Conservation (phyloP, 2,329 filamentous ascomycete species). For the Coccinonectria pachysandricola region DNA sequence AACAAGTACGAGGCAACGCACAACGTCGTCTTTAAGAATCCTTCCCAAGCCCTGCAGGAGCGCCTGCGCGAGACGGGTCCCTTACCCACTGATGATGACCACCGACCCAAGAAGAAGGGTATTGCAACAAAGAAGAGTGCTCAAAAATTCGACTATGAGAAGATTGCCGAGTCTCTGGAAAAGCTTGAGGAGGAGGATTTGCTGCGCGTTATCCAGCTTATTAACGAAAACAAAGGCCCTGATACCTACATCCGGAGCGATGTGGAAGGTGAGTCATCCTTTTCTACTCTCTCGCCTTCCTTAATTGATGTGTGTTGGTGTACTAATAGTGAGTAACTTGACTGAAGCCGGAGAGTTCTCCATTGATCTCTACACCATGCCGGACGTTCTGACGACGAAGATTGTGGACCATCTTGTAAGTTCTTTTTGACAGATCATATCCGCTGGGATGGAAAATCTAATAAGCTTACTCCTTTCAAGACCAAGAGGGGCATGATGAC, state of each 20-base stretch:
- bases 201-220: constrained; percentile 90
- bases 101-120: constrained; percentile 48
- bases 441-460: too few relatives aligned
- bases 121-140: constrained; percentile 68
- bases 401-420: constrained; percentile 77
- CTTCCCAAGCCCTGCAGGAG: constrained; percentile 73
- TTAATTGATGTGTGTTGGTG: constrained; percentile 22
- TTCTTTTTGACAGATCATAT: too few relatives aligned
- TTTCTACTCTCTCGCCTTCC: constrained; percentile 8
- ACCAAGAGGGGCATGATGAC: constrained; percentile 32
- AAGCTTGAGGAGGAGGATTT: constrained; percentile 89
- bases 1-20: constrained; percentile 77
- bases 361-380: constrained; percentile 95
- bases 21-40: constrained; percentile 80
- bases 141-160: constrained; percentile 76
- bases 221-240: constrained; percentile 90
- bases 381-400: constrained; percentile 79
- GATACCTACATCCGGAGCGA: constrained; percentile 98
- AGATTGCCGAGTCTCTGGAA: constrained; percentile 83
- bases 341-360: constrained; percentile 82
- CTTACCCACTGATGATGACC: constrained; percentile 64
- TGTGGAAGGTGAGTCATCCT: constrained; percentile 64
- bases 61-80: constrained; percentile 75
- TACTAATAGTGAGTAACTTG: constrained; percentile 28
- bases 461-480: constrained; percentile 14